phyloP scores from a whole-genome alignment of 768 basidiomycete genomes.

The Lactarius hatsudake region DNA sequence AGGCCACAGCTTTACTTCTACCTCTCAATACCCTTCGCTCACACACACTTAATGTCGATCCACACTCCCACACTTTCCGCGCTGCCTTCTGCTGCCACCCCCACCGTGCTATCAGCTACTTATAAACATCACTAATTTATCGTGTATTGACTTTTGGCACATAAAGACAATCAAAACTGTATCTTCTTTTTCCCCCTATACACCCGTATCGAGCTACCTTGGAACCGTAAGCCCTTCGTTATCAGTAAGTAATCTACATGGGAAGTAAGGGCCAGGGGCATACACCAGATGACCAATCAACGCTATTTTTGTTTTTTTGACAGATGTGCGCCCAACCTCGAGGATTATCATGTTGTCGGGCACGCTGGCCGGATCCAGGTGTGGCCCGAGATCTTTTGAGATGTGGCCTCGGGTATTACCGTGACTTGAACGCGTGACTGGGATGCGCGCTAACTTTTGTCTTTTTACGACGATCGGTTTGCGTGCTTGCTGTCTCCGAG shows the following conservation, averaged over 20 bases:
- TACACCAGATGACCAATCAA: neutral
- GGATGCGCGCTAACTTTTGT: too few species aligned
- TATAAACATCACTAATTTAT: constrained; percentile 20
- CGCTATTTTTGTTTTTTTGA: neutral
- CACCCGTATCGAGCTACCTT: constrained; percentile 3
- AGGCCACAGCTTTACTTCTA: neutral
- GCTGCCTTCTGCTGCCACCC: neutral
- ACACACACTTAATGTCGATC: neutral
- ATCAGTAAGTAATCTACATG: neutral
- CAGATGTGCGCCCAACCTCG: neutral
- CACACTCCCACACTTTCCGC: neutral
- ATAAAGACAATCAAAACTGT: constrained; percentile 19
- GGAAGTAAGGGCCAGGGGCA: neutral
- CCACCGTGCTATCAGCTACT: neutral
- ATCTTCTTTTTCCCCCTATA: neutral
- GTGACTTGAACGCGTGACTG: too few species aligned
- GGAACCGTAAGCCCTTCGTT: neutral
- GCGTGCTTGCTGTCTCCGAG: too few species aligned
- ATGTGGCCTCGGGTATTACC: too few species aligned
- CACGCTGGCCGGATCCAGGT: too few species aligned
- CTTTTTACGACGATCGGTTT: too few species aligned
- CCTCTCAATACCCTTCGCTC: neutral
- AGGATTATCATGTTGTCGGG: neutral
- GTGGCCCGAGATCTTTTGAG: too few species aligned
- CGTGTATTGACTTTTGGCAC: constrained; percentile 20